Evolutionary conservation across 768 basidiomycete species (phyloP).

Genomic region (Clitopilus passeckerianus): DNA sequence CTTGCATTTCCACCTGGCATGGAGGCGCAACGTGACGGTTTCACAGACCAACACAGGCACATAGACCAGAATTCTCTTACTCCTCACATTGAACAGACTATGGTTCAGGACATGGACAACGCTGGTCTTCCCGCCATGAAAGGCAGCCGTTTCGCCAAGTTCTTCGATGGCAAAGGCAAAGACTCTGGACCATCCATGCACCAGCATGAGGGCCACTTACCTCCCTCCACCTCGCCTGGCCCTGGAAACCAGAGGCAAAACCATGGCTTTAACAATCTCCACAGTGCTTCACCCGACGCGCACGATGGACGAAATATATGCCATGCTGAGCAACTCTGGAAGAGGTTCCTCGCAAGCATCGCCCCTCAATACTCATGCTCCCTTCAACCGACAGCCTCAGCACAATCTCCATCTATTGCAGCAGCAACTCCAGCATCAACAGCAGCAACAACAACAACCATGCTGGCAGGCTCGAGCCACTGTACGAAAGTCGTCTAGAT

Average conservation of each 20-base stretch:
- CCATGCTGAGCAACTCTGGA: conserved; percentile 72
- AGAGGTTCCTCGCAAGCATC: conserved; percentile 13
- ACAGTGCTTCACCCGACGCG: conserved; percentile 41
- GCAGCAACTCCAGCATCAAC: conserved; percentile 38
- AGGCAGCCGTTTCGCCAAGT: conserved; percentile 84
- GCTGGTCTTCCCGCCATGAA: conserved; percentile 49
- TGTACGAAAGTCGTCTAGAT: conserved; percentile 72
- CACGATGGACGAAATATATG: conserved; percentile 76
- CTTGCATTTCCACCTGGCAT: conserved; percentile 10
- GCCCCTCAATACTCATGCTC: conserved; percentile 19
- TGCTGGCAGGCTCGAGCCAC: conserved; percentile 49
- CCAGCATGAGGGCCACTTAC: conserved; percentile 32
- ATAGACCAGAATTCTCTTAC: conserved; percentile 14
- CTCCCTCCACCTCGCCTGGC: conserved; percentile 41
- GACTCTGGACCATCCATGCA: conserved; percentile 28
- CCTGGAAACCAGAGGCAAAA: conserved; percentile 43
- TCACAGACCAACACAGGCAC: conserved; percentile 10
- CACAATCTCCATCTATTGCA: conserved; percentile 34
- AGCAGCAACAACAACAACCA: conserved; percentile 35
- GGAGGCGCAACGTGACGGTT: conserved; percentile 17
- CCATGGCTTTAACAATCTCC: conserved; percentile 25
- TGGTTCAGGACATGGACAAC: conserved; percentile 15
- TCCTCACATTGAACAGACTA: conserved; percentile 8
- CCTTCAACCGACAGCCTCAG: conserved; percentile 30
- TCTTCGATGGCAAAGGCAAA: conserved; percentile 72